Evolutionary conservation across 208 protist species (phyloP), one percentile per base, ranked within the genome.

Genomic region (Herpetomonas tarakana): DNA sequence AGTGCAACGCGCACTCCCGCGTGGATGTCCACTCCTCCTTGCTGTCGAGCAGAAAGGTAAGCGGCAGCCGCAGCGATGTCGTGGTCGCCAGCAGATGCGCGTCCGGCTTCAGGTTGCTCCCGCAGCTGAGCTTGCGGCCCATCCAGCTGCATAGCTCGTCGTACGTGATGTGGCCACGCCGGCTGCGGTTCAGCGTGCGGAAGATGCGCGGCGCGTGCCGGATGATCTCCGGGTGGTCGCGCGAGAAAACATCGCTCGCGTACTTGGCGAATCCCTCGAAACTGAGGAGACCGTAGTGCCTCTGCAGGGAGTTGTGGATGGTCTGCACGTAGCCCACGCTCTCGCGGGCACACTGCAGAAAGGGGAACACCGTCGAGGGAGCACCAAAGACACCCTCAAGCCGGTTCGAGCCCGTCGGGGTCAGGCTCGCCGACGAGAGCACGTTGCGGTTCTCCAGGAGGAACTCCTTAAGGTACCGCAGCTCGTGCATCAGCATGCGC

Each of bases 81-180:
- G 74, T 64, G 14, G 78, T 85, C 2, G 82, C 76, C 14, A 91
- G 26, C 18, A 95, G 57, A 38, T 91, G 88, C 39, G 74, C 74
- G 49, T 95, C 79, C 0, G 88, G 88, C 16, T 74, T 67, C 18
- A 74, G 24, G 28, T 82, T 81, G 55, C 69, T 73, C 27, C 85
- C 83, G 46, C 78, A 86, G 53, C 83, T 91, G 7, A 95, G 71
- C 66, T 91, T 91, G 11, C 83, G 79, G 14, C 84, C 88, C 63
- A 95, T 70, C 85, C 86, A 95, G 6, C 75, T 62, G 54, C 88
- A 95, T 18, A 95, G 61, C 66, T 95, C 88, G 62, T 95, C 88
- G 59, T 85, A 92, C 18, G 71, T 86, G 58, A 95, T 88, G 56
- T 76, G 77, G 19, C 85, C 88, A 11, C 74, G 74, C 0, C 85